Conservation (phyloP, 768 basidiomycete species). For the Boletus sp. region DNA sequence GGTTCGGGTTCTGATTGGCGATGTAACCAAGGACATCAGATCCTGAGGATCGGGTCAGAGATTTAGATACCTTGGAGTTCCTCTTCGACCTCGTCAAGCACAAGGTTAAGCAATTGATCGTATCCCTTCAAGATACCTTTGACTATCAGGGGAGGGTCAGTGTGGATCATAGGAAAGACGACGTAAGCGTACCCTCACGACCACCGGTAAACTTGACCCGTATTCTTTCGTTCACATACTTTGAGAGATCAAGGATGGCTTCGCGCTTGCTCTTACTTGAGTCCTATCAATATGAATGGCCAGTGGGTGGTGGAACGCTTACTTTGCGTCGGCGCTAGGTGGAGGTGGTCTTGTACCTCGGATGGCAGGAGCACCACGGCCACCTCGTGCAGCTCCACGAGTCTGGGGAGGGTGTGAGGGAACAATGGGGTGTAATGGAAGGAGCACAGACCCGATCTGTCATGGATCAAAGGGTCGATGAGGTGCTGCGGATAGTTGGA, state of each 20-base stretch:
- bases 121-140: slow-evolving; percentile 92
- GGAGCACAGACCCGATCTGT: slow-evolving; percentile 30
- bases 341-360: slow-evolving; percentile 20
- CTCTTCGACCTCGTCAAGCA: slow-evolving; percentile 94
- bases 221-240: slow-evolving; percentile 90
- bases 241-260: slow-evolving; percentile 91
- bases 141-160: slow-evolving; percentile 45
- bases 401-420: slow-evolving; percentile 42
- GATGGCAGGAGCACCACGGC: slow-evolving; percentile 37
- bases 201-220: slow-evolving; percentile 98
- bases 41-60: slow-evolving; percentile 9
- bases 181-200: slow-evolving; percentile 66
- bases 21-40: slow-evolving; percentile 6
- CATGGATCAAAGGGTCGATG: slow-evolving; percentile 13
- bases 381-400: slow-evolving; percentile 54
- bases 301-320: slow-evolving; percentile 8
- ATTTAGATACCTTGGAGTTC: slow-evolving; percentile 56
- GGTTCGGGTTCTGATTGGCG: slow-evolving; percentile 54
- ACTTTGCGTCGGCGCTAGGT: slow-evolving; percentile 26
- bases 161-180: not conserved
- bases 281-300: slow-evolving; percentile 28
- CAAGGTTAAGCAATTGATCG: slow-evolving; percentile 94
- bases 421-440: not conserved
- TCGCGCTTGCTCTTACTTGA: slow-evolving; percentile 62
- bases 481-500: slow-evolving; percentile 5